Base-by-base conservation (phyloP, 2,329 filamentous ascomycete species). In the Aspergillus oerlinghausenensis region DNA sequence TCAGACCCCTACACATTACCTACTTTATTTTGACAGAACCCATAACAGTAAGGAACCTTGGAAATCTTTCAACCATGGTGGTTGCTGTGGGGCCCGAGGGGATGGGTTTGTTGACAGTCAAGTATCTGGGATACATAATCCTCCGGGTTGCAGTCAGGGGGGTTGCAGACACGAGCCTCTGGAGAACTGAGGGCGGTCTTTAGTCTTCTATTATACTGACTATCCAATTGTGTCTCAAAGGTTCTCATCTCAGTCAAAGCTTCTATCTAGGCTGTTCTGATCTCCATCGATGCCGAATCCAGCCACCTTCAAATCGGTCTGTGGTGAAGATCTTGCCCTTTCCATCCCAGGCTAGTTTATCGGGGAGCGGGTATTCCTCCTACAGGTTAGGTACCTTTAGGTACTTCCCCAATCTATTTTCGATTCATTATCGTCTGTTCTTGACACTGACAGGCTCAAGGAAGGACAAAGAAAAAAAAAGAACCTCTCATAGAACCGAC, bases 51-150 rank as follows among this genome's bases (percentile, higher is more conserved):
- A 29, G 28, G 28, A 29, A 29, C 28, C 38, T n/a, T 26, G 11
- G 38, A 40, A 40, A n/a, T 43, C 8, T 19, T 47, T 47, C 42
- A 52, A 49, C 49, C 50, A 60, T 51, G 52, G 55, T 52, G 63
- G 63, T 65, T 66, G 63, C 63, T 66, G 60, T 65, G 63, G 63
- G 64, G 60, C 48, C 32, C 19, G 11, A 47, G 52, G 51, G 50
- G 55, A 49, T 50, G 32, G 55, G 55, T 60, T 64, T 65, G 62
- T 65, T 64, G 62, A 65, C 59, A 60, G 55, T 28, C 52, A 38
- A 45, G n/a, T 23, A 43, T 4, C 3, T 19, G 11, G 29, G 29
- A 32, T 32, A 38, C 14, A 38, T 38, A 38, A 38, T 38, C 32
- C 32, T 10, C 40, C 40, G 40, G 4, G 8, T 43, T 23, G 21